Evolutionary conservation across 768 basidiomycete species (phyloP), one percentile per base, ranked within the genome.

Genomic region (Lentinula lateritia): DNA sequence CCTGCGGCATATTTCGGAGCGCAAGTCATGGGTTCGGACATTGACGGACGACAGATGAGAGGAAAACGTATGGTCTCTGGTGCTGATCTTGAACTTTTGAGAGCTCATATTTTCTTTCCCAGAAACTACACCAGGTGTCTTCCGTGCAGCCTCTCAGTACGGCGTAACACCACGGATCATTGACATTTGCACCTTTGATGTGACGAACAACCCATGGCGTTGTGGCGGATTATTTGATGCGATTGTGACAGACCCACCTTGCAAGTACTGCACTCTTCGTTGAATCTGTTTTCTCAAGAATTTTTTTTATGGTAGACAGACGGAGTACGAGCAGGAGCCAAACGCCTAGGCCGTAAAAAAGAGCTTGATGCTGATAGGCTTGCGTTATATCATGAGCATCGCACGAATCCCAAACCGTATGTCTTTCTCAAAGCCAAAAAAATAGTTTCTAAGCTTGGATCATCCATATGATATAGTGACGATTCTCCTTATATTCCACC

Each of bases 41-140:
- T 99, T 53, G 96, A 98, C 68, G 97, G 97, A 0, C 82, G 97
- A 45, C 96, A 98, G 70, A 95, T 98, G 90, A 80, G 94, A 62
- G 97, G 97, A 16, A 96, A 93, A 82, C 83, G 94, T 89, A 65
- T 57, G 73, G 63, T 6, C 6, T 42, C 13, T 56, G 39, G 34
- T 48, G 34, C 28, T 20, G 45, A 13, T 56, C 52, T 28, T 3
- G 28, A 28, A 18, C 58, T 23, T 52, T 23, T 38, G 8, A 16
- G 45, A 13, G 0, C 50, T 18, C 38, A 20, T 15, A 38, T 1
- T 2, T 52, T 48, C 28, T 6, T 41, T 46, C 16, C 18, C 60
- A 81, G 81, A 72, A 64, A 74, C 74, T 41, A 69, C 71, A 1
- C 86, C 93, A 0, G 95, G 95, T 0, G 83, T 97, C 56, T 71